Evolutionary conservation across 495 filamentous ascomycete species (phyloP), one percentile per base, ranked within the genome.

Genomic region (Cenococcum geophilum): DNA sequence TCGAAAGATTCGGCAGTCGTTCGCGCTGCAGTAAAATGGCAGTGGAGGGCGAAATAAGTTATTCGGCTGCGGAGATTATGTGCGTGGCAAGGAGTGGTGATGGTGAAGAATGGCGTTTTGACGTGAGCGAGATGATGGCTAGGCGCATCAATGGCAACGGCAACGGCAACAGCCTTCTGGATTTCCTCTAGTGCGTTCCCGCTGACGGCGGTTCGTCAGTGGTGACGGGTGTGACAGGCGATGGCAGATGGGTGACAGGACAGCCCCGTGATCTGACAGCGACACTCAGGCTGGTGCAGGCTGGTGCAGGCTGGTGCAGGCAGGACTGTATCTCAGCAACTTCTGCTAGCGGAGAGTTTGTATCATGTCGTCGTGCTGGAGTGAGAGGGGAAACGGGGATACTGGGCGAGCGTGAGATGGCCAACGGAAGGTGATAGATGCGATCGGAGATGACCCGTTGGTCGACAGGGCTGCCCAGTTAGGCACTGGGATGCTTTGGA

Each of bases 371-470:
- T 43, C 20, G 60, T 23, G 52, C 9, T 57, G 25, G 37, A 18
- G 27, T 54, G 45, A 43, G 54, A 35, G 21, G 58, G 48, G 49
- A 50, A 32, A 27, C 49, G 23, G 59, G 45, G 48, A 23, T 50
- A 35, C 23, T 63, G 55, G 52, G 22, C 35, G 35, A 14, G 49
- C 43, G 57, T 16, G 20, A 11, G 32, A 37, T 34, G 49, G 20
- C 48, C 20, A 50, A 51, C 53, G 55, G 40, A 27, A 42, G 27
- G 40, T 40, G 32, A 35, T 49, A 62, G 61, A 63, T 63, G 54
- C 42, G 61, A 63, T 63, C 61, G 61, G 61, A 63, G 61, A 63
- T 63, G 61, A 58, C 37, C 61, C 61, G 55, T 54, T 59, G 16
- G 6, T 16, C 36, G 49, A 36, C 49, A 21, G 27, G 32, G 25